Percentiles rank a stretch among this genome's conserved stretches.
Conservation (phyloP, 768 basidiomycete species). For the Leucogyrophana mollusca region DNA sequence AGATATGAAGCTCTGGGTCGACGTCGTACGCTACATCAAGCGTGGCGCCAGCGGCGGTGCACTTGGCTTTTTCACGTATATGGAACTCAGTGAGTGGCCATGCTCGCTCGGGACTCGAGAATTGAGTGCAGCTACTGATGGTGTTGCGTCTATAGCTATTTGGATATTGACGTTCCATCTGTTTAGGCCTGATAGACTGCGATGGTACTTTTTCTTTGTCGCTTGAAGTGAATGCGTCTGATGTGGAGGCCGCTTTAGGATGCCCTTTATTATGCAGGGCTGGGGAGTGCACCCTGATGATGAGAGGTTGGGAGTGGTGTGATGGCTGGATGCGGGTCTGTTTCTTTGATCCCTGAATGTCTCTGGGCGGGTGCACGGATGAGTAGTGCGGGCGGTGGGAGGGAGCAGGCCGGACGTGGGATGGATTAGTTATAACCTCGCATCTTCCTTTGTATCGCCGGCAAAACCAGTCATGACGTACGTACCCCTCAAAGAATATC, state of each 20-base stretch:
- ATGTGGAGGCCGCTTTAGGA: slow-evolving; percentile 20
- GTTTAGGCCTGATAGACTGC: slow-evolving; percentile 41
- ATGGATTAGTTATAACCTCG: no score
- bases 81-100: slow-evolving; percentile 53
- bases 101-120: no score
- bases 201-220: slow-evolving; percentile 31
- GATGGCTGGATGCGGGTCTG: not conserved
- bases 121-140: not conserved
- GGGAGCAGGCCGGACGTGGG: no score
- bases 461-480: no score
- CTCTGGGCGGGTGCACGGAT: not conserved
- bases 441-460: no score
- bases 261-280: slow-evolving; percentile 49
- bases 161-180: slow-evolving; percentile 48
- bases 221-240: not conserved
- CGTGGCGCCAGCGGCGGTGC: slow-evolving; percentile 45
- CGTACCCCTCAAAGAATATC: no score
- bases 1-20: slow-evolving; percentile 60
- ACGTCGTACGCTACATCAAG: slow-evolving; percentile 50
- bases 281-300: slow-evolving; percentile 36
- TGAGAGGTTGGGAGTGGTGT: not conserved
- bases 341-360: not conserved
- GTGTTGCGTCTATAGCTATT: slow-evolving; percentile 24
- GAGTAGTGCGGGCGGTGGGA: no score
- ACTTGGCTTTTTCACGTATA: slow-evolving; percentile 56